Conservation (phyloP, 192 early-diverging fungal genomes). For the Oehlia diaphana region DNA sequence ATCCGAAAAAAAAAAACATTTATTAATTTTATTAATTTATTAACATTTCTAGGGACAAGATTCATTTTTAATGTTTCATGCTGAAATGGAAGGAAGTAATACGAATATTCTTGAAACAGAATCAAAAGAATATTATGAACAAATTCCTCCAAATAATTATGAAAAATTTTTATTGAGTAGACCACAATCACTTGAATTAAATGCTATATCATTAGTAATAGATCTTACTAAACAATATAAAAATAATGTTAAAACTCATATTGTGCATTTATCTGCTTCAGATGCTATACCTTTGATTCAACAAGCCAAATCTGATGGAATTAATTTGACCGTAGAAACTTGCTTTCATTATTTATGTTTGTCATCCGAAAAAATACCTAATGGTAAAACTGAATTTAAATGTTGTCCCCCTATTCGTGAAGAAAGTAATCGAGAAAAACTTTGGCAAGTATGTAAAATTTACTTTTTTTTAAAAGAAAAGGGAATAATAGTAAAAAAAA, state of each 20-base stretch:
- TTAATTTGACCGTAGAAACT: conserved; percentile 77
- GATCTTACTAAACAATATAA: conserved; percentile 68
- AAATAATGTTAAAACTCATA: conserved; percentile 66
- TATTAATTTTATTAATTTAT: too few relatives aligned
- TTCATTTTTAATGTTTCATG: conserved; percentile 77
- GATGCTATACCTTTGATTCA: conserved; percentile 72
- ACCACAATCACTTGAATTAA: conserved; percentile 69
- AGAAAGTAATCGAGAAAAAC: conserved; percentile 60
- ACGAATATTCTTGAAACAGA: conserved; percentile 27
- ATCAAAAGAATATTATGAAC: conserved; percentile 40
- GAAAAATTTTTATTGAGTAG: conserved; percentile 69
- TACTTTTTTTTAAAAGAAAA: neutral
- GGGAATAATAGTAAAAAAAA: too few relatives aligned
- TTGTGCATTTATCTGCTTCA: conserved; percentile 81
- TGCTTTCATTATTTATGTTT: conserved; percentile 82
- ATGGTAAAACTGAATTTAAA: conserved; percentile 77
- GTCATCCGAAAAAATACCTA: conserved; percentile 63
- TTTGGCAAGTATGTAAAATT: conserved; percentile 54
- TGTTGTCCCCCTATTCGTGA: conserved; percentile 84
- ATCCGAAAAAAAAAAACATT: too few relatives aligned
- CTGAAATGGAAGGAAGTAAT: conserved; percentile 58
- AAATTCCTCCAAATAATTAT: conserved; percentile 56
- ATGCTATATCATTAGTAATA: conserved; percentile 74
- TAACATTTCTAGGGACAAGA: conserved; percentile 24
- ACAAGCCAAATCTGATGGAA: conserved; percentile 65